Evolutionary conservation across 106 monocot species (phyloP).

Genomic region (Platanthera guangdongensis): DNA sequence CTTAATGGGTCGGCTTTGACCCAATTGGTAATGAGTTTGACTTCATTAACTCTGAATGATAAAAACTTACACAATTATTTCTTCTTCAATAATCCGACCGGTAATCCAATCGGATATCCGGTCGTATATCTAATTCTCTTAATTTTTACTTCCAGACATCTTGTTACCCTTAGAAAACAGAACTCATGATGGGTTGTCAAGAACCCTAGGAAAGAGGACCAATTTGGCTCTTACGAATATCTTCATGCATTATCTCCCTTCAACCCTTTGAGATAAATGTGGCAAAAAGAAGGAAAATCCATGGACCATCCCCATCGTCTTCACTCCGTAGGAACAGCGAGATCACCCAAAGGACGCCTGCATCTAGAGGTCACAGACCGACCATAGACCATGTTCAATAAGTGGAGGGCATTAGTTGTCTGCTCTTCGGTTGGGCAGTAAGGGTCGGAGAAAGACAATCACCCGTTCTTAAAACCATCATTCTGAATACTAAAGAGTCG

Average conservation of each 20-base stretch:
- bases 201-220: no score
- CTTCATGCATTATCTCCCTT: conserved; percentile 12
- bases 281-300: conserved; percentile 4
- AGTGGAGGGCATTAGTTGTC: not conserved
- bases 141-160: no score
- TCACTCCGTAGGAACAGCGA: not conserved
- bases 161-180: no score
- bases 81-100: no score
- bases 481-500: not conserved
- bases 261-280: conserved; percentile 3
- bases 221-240: not conserved
- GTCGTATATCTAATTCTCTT: no score
- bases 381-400: conserved; percentile 9
- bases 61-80: no score
- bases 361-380: not conserved
- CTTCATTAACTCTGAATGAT: no score
- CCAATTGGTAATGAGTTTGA: no score
- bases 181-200: no score
- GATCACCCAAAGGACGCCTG: conserved; percentile 1
- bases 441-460: not conserved
- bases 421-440: not conserved
- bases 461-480: not conserved
- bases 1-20: no score
- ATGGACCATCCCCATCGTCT: not conserved
- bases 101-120: no score